Conservation (phyloP, 2,329 filamentous ascomycete genomes). For the Cladosporium cucumerinum region DNA sequence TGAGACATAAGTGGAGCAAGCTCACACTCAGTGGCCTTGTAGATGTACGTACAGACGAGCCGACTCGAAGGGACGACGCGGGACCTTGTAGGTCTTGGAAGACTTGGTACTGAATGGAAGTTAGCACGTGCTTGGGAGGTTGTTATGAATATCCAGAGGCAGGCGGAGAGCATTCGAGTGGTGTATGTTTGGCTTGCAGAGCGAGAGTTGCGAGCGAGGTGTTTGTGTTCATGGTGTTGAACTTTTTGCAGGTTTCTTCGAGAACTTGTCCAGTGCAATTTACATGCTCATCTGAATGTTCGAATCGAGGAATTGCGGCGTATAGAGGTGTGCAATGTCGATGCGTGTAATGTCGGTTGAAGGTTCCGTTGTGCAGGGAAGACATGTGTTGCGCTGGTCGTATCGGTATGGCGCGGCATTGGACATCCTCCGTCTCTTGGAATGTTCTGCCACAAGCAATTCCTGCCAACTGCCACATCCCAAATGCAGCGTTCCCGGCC, state of each 20-base stretch:
- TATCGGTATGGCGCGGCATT: not conserved
- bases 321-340: not conserved
- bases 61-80: slow-evolving; percentile 97
- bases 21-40: slow-evolving; percentile 92
- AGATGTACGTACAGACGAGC: slow-evolving; percentile 93
- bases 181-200: not conserved
- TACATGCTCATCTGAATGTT: not conserved
- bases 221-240: not conserved
- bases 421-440: not conserved
- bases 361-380: not conserved
- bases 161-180: slow-evolving; percentile 6
- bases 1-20: slow-evolving; percentile 96
- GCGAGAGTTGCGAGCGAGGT: not conserved
- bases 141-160: not conserved
- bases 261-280: not conserved
- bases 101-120: slow-evolving; percentile 58
- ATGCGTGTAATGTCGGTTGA: not conserved
- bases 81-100: slow-evolving; percentile 99
- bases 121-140: not conserved
- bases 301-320: not conserved
- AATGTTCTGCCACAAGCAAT: not conserved
- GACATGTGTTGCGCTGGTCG: not conserved
- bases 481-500: not conserved
- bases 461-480: not conserved
- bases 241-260: not conserved